A percentile compares a stretch with the other conserved stretches of the same genome.
Evolutionary conservation across 2,329 filamentous ascomycete genomes (phyloP).

Genomic region (Ambrosiella xylebori): DNA sequence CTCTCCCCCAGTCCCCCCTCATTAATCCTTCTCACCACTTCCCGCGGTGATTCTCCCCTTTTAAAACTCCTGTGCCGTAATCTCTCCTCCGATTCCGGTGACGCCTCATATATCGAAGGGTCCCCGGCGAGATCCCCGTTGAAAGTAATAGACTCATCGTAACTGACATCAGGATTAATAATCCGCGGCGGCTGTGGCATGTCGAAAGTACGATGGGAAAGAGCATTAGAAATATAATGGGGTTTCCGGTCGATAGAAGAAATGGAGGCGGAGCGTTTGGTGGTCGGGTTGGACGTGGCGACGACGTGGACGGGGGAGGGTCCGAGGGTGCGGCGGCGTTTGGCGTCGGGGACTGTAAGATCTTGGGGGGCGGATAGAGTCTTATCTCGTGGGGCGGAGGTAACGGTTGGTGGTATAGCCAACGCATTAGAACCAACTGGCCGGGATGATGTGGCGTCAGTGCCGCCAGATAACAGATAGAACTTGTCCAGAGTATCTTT

Average conservation of each 20-base stretch:
- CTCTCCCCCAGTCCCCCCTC: neutral
- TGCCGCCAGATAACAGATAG: too few species aligned
- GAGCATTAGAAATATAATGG: too few species aligned
- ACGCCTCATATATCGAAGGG: neutral
- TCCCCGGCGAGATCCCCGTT: neutral
- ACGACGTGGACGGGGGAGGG: neutral
- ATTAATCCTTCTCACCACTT: neutral
- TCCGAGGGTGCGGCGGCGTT: neutral
- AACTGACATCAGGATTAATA: neutral
- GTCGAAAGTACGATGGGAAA: too few species aligned
- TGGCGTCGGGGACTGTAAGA: neutral
- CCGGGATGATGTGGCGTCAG: too few species aligned
- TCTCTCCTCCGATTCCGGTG: neutral
- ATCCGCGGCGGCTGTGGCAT: neutral
- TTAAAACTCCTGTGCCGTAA: neutral
- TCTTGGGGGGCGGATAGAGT: constrained; percentile 15
- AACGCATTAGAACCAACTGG: too few species aligned
- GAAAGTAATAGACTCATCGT: neutral
- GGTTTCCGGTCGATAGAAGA: neutral
- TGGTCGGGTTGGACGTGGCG: neutral
- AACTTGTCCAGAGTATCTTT: too few species aligned
- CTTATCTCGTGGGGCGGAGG: constrained; percentile 17
- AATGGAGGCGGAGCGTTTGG: neutral
- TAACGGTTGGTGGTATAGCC: constrained; percentile 20
- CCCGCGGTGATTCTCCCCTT: neutral